Conservation (phyloP, 2,329 filamentous ascomycete species). For the Penicillium sp. region DNA sequence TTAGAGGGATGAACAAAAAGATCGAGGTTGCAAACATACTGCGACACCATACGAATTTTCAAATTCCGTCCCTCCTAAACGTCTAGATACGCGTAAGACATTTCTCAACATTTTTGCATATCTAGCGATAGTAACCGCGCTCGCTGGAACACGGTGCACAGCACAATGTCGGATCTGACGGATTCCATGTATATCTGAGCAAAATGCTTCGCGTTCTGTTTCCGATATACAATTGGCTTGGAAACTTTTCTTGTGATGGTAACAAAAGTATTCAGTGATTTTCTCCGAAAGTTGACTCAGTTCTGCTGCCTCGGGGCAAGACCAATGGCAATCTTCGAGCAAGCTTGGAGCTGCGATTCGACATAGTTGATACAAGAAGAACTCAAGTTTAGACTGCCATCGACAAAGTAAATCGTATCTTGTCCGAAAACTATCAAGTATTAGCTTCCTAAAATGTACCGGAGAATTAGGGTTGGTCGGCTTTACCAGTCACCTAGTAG, state of each 20-base stretch:
- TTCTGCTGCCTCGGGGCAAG: conserved; percentile 5
- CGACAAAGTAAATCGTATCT: conserved; percentile 5
- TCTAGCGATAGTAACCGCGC: conserved; percentile 2
- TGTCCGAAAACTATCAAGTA: conserved; percentile 5
- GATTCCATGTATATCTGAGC: conserved; percentile 3
- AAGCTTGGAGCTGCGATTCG: conserved; percentile 1
- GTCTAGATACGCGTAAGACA: conserved; percentile 46
- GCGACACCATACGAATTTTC: background rate
- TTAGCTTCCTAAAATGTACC: background rate
- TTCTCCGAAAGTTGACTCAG: conserved; percentile 4
- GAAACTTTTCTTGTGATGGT: conserved; percentile 2
- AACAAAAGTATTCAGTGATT: conserved; percentile 5
- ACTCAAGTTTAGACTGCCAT: conserved; percentile 1
- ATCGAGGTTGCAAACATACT: background rate
- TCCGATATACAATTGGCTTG: conserved; percentile 1
- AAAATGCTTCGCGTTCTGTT: conserved; percentile 3
- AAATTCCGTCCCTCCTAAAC: background rate
- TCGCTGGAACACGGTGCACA: conserved; percentile 2
- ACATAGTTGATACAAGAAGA: conserved; percentile 4
- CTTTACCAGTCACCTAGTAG: background rate
- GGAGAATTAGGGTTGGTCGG: background rate
- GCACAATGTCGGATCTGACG: conserved; percentile 5
- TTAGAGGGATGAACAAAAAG: background rate
- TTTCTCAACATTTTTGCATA: conserved; percentile 1
- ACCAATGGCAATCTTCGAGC: conserved; percentile 2